phyloP scores from a whole-genome alignment of 2,329 filamentous ascomycete genomes.

The Chaetomium strumarium region DNA sequence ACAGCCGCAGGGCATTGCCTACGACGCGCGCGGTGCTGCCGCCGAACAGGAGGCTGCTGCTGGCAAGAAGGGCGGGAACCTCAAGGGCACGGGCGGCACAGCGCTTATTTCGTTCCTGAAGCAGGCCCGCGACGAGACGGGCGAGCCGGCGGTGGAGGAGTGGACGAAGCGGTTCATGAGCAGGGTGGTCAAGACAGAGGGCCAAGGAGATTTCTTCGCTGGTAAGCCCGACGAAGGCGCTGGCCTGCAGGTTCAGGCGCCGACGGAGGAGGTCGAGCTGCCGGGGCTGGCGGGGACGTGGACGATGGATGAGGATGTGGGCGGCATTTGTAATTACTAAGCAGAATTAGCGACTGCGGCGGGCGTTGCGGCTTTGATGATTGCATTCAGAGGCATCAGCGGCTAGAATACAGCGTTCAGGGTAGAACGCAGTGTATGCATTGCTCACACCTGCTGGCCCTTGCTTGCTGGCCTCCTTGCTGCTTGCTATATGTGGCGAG shows the following conservation, averaged over 20 bases:
- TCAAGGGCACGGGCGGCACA: conserved; percentile 89
- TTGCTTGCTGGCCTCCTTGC: too few species aligned
- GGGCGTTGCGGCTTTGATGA: background rate
- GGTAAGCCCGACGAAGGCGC: conserved; percentile 45
- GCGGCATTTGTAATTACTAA: conserved; percentile 53
- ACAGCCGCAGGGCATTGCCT: conserved; percentile 30
- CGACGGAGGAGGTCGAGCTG: conserved; percentile 42
- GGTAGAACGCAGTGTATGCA: background rate
- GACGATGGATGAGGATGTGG: conserved; percentile 79
- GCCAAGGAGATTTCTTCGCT: conserved; percentile 52
- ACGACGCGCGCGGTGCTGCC: conserved; percentile 20
- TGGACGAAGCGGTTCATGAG: conserved; percentile 57
- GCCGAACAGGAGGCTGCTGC: conserved; percentile 13
- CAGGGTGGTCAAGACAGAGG: conserved; percentile 43
- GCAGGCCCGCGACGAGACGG: conserved; percentile 92
- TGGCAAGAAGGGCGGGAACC: conserved; percentile 51
- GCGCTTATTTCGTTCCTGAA: conserved; percentile 93
- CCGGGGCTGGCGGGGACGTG: conserved; percentile 75
- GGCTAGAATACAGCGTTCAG: background rate
- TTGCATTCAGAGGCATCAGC: background rate
- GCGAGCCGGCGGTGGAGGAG: conserved; percentile 73
- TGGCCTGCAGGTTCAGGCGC: conserved; percentile 28
- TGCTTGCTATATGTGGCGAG: too few species aligned
- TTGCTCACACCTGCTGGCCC: background rate
- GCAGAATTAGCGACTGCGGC: background rate